phyloP scores from a whole-genome alignment of 805 yeast genomes.

The Wickerhamiella domercqiae region DNA sequence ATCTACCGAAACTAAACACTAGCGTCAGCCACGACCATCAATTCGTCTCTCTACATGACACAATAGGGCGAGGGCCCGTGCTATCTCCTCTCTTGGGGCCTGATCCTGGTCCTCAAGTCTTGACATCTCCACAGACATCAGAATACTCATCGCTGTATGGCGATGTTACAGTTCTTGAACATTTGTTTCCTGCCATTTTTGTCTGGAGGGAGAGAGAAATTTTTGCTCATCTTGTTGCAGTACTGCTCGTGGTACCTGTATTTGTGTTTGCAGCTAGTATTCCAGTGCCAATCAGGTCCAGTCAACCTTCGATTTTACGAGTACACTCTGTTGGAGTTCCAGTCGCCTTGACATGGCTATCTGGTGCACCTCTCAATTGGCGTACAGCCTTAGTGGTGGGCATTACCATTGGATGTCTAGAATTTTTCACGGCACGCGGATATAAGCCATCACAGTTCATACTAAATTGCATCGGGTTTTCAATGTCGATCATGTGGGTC shows the following conservation, averaged over 20 bases:
- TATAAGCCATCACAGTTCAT: slow-evolving; percentile 6
- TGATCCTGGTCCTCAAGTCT: not conserved
- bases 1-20: not conserved
- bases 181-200: slow-evolving; percentile 22
- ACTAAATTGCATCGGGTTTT: slow-evolving; percentile 38
- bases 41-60: not conserved
- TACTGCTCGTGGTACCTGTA: slow-evolving; percentile 22
- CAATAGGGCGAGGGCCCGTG: not conserved
- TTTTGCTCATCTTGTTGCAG: slow-evolving; percentile 16
- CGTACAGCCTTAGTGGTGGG: not conserved
- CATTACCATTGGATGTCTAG: not conserved
- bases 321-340: slow-evolving; percentile 4
- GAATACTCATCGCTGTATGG: not conserved
- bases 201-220: slow-evolving; percentile 17
- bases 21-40: not conserved
- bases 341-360: not conserved
- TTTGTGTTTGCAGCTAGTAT: slow-evolving; percentile 21
- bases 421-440: not conserved
- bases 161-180: slow-evolving; percentile 1
- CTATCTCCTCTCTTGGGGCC: not conserved
- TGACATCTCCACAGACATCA: not conserved
- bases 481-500: slow-evolving; percentile 51
- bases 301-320: not conserved
- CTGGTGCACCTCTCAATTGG: not conserved
- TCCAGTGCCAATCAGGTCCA: slow-evolving; percentile 15